Evolutionary conservation across 176 grass and related monocot species (phyloP), one percentile per base, ranked within the genome.

Genomic region (Miscanthus lutarioriparius): DNA sequence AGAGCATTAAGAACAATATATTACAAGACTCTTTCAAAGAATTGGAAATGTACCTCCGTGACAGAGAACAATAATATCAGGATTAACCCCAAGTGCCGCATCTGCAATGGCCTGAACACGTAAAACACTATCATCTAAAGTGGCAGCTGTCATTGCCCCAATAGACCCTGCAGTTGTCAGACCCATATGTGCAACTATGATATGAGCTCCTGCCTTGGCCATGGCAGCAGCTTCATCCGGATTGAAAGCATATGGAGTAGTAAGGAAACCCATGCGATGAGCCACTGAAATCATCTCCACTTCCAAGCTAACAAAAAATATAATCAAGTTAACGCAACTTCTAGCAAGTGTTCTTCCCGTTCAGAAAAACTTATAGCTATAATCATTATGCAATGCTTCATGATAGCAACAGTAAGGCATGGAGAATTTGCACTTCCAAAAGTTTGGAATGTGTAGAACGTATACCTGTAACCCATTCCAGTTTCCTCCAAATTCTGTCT

Each of bases 131-230:
- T 95, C 91, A 48, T 48, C 45, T 48, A 48, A 48, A 49, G 47
- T 49, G 47, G 47, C 47, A 49, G 47, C 47, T 49, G 47, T 49
- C 47, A 49, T 49, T 49, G 47, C 47, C 47, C 47, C 47, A 8
- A 95, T 95, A 13, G 95, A 95, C 8, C 95, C 95, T 63, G 95
- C 92, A 85, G 92, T 95, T 35, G 95, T 98, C 27, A 95, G 83
- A 85, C 95, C 92, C 95, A 98, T 98, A 73, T 98, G 95, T 12
- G 92, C 92, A 45, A 98, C 95, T 76, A 98, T 85, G 41, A 98
- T 93, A 63, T 85, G 88, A 35, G 92, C 89, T 59, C 95, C 95
- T 12, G 87, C 95, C 77, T 95, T 98, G 30, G 95, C 89, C 95
- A 98, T 95, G 43, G 84, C 82, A 79, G 88, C 73, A 44, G 89